A percentile compares a stretch with the other conserved stretches of the same genome.
Conservation (phyloP, 2,329 filamentous ascomycete genomes). For the Monilinia polystroma region DNA sequence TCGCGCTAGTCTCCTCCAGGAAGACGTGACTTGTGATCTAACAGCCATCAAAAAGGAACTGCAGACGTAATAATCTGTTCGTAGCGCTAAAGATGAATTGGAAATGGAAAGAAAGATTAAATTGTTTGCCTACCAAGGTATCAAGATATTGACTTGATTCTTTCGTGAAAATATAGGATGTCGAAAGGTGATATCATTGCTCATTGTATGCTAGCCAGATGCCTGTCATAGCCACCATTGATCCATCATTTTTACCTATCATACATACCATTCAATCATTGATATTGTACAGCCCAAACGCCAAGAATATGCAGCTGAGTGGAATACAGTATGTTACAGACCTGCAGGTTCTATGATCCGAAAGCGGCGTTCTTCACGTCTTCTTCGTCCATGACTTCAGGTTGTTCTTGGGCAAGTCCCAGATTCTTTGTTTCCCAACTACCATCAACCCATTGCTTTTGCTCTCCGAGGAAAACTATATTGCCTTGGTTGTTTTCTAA, state of each 20-base stretch:
- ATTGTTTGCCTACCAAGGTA: background rate
- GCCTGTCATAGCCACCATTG: slow-evolving; percentile 5
- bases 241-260: slow-evolving; percentile 16
- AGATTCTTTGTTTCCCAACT: slow-evolving; percentile 76
- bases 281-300: slow-evolving; percentile 25
- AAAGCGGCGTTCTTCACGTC: slow-evolving; percentile 34
- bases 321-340: slow-evolving; percentile 37
- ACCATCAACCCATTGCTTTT: slow-evolving; percentile 73
- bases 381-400: slow-evolving; percentile 37
- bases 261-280: slow-evolving; percentile 22
- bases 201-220: slow-evolving; percentile 14
- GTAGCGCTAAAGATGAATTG: slow-evolving; percentile 43
- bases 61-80: slow-evolving; percentile 55
- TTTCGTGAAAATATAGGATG: background rate
- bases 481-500: slow-evolving; percentile 60
- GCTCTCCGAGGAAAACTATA: slow-evolving; percentile 76
- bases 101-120: background rate
- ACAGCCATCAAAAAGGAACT: slow-evolving; percentile 46
- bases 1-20: slow-evolving; percentile 47
- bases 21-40: slow-evolving; percentile 49
- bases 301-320: slow-evolving; percentile 31
- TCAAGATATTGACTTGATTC: background rate
- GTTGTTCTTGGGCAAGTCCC: slow-evolving; percentile 55
- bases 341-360: slow-evolving; percentile 32
- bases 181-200: slow-evolving; percentile 17